Evolutionary conservation across 306 rosid species (phyloP).

Genomic region (Cercis canadensis): DNA sequence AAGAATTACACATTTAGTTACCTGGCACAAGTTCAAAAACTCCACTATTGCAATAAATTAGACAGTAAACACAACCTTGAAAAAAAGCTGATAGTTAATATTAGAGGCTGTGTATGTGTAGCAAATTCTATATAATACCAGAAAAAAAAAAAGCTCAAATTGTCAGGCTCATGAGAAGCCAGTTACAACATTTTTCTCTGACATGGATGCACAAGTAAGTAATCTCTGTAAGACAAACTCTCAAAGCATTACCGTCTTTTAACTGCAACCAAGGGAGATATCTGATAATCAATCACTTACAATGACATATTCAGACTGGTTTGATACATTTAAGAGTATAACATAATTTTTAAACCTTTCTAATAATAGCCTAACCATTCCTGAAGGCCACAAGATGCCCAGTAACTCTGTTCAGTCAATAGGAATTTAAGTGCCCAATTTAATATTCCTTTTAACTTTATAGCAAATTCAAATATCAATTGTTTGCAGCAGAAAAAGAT

Average conservation of each 20-base stretch:
- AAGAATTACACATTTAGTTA: neutral
- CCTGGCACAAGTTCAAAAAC: neutral
- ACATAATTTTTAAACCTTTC: no score
- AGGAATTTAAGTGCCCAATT: neutral
- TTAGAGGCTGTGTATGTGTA: no score
- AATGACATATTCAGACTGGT: no score
- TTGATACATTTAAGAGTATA: no score
- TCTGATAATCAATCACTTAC: no score
- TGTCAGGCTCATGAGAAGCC: no score
- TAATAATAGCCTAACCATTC: neutral
- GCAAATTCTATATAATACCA: no score
- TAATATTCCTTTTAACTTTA: neutral
- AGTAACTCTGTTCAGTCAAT: neutral
- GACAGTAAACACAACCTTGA: neutral
- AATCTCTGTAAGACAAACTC: neutral
- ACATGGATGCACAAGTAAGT: constrained; percentile 1
- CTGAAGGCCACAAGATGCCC: neutral
- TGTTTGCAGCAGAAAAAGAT: neutral
- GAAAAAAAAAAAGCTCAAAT: no score
- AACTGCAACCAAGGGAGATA: neutral
- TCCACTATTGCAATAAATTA: neutral
- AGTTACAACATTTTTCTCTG: neutral
- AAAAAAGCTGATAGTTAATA: neutral
- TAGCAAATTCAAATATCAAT: neutral
- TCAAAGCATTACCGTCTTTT: neutral